phyloP scores from a whole-genome alignment of 352 stramenopile species.

The Globisporangium uncinulatum region DNA sequence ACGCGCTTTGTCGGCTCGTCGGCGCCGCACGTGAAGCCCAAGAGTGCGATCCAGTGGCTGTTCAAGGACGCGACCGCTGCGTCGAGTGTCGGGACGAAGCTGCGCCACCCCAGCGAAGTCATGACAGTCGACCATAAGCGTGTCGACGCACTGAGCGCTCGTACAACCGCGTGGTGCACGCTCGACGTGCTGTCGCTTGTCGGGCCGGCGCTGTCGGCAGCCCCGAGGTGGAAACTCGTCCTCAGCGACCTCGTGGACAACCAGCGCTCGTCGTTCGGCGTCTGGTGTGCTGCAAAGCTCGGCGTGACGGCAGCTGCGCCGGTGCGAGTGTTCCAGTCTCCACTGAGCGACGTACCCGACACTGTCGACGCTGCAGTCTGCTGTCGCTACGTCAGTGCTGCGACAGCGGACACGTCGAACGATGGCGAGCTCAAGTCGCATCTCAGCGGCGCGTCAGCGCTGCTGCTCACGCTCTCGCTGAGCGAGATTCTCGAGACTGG shows the following conservation, averaged over 20 bases:
- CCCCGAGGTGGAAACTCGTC: constrained; percentile 58
- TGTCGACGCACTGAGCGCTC: neutral
- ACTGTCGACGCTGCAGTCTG: constrained; percentile 34
- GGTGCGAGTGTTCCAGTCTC: constrained; percentile 15
- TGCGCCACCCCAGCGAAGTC: constrained; percentile 19
- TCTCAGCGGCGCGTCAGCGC: constrained; percentile 37
- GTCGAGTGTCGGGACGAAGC: constrained; percentile 14
- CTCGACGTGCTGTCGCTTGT: constrained; percentile 35
- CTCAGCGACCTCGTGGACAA: constrained; percentile 64
- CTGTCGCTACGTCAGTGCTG: constrained; percentile 53
- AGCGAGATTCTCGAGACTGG: constrained; percentile 24
- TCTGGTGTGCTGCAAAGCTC: constrained; percentile 60
- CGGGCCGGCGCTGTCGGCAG: constrained; percentile 17
- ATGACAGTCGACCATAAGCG: neutral
- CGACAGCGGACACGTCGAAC: constrained; percentile 11
- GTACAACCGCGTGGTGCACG: neutral
- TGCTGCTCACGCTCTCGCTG: constrained; percentile 57
- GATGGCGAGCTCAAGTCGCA: constrained; percentile 15
- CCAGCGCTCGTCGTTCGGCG: constrained; percentile 53
- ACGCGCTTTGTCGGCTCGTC: constrained; percentile 14
- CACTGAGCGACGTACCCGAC: neutral
- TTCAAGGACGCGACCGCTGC: constrained; percentile 17
- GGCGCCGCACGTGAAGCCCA: constrained; percentile 33
- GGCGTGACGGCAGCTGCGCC: constrained; percentile 26
- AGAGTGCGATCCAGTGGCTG: constrained; percentile 39